These are phyloP conservation scores for Allium cepa DNA, from an alignment of 106 monocot species.

Conservation along the genomic window DNA sequence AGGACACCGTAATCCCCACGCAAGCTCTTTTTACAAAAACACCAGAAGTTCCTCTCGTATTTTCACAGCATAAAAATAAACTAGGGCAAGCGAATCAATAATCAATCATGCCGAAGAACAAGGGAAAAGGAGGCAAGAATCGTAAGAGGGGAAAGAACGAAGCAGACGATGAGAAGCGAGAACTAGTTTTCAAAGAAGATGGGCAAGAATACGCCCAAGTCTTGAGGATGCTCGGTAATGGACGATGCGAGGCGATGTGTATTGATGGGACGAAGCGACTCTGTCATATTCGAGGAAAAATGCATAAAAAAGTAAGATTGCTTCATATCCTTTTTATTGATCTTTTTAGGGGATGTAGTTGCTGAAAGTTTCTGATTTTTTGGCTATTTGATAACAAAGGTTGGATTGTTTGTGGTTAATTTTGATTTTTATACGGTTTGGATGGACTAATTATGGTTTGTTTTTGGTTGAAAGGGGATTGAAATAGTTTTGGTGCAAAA, in stretches of 20 bases:
- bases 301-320: conserved; percentile 45
- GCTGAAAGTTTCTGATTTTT: too few relatives aligned
- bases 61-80: neutral
- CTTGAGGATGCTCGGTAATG: conserved; percentile 68
- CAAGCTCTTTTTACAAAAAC: too few relatives aligned
- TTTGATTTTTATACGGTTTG: too few relatives aligned
- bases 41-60: neutral
- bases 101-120: conserved; percentile 60
- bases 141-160: conserved; percentile 77
- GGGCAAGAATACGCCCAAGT: conserved; percentile 78
- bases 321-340: too few relatives aligned
- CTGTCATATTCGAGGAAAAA: conserved; percentile 66
- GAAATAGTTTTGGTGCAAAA: too few relatives aligned
- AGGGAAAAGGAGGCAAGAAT: conserved; percentile 78
- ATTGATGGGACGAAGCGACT: conserved; percentile 66
- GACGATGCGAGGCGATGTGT: conserved; percentile 63
- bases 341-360: too few relatives aligned
- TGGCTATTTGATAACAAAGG: too few relatives aligned
- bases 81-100: neutral
- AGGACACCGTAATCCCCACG: too few relatives aligned
- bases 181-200: conserved; percentile 78
- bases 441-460: too few relatives aligned
- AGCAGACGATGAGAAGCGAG: conserved; percentile 74
- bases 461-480: too few relatives aligned
- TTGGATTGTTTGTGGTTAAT: too few relatives aligned